Evolutionary conservation across 495 filamentous ascomycete species (phyloP).

Genomic region (Lichina pygmaea): DNA sequence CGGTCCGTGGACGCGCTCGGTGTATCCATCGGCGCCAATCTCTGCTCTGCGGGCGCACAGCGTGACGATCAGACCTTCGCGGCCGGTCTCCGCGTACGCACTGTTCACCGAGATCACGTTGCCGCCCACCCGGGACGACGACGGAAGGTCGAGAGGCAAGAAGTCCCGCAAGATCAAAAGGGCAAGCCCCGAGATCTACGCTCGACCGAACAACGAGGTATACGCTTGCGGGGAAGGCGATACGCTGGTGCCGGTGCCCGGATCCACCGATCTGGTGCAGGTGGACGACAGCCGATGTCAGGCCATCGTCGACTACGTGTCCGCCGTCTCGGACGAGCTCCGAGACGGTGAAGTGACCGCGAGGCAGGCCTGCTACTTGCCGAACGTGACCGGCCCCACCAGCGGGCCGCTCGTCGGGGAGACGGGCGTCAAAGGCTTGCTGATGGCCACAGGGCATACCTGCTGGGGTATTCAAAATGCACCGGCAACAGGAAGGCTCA

Average conservation of each 20-base stretch:
- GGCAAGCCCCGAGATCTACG: conserved; percentile 52
- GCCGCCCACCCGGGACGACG: conserved; percentile 24
- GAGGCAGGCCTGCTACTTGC: conserved; percentile 83
- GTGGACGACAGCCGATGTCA: conserved; percentile 56
- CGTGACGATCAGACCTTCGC: conserved; percentile 50
- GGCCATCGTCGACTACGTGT: conserved; percentile 64
- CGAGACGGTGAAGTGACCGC: conserved; percentile 49
- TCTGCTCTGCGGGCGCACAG: conserved; percentile 66
- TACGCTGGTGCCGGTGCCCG: conserved; percentile 42
- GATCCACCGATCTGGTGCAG: conserved; percentile 47
- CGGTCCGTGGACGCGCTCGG: conserved; percentile 61
- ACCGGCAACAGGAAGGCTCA: conserved; percentile 67
- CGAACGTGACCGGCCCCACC: conserved; percentile 36
- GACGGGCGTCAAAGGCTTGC: conserved; percentile 46
- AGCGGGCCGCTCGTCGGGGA: conserved; percentile 51
- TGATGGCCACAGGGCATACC: conserved; percentile 75
- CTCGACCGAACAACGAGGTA: conserved; percentile 63
- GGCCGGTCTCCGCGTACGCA: conserved; percentile 60
- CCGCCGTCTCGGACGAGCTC: conserved; percentile 48
- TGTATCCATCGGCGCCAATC: conserved; percentile 56
- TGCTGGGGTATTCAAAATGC: conserved; percentile 98
- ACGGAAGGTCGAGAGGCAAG: conserved; percentile 11
- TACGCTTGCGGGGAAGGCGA: conserved; percentile 92
- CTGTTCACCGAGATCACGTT: conserved; percentile 77
- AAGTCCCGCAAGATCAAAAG: conserved; percentile 15